phyloP scores from a whole-genome alignment of 352 stramenopile species.

The Phytophthora podocarpi region DNA sequence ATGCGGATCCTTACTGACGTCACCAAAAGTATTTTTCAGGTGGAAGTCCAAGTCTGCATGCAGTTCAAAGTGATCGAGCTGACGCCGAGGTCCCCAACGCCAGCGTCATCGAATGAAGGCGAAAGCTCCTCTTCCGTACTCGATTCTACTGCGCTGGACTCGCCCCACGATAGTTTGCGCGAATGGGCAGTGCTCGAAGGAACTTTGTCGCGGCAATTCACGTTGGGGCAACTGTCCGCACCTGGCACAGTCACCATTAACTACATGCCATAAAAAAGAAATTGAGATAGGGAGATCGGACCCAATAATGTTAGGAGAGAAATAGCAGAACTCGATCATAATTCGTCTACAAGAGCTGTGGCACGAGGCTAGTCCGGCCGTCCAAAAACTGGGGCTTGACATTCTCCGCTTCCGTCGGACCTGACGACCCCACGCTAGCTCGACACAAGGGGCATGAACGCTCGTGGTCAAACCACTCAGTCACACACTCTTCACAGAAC shows the following conservation, averaged over 20 bases:
- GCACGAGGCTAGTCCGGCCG: constrained; percentile 76
- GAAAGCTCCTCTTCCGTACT: neutral
- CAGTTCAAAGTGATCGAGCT: constrained; percentile 77
- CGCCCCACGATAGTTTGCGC: constrained; percentile 22
- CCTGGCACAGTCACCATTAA: constrained; percentile 55
- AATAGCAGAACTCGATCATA: constrained; percentile 9
- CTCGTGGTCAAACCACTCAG: constrained; percentile 86
- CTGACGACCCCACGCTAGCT: constrained; percentile 48
- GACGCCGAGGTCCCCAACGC: constrained; percentile 25
- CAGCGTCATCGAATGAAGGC: neutral
- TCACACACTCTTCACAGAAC: constrained; percentile 87
- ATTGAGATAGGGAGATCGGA: constrained; percentile 4
- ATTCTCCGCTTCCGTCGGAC: constrained; percentile 28
- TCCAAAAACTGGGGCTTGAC: constrained; percentile 77
- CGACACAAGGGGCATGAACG: constrained; percentile 81
- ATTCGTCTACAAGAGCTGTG: constrained; percentile 66
- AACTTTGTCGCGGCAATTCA: constrained; percentile 61
- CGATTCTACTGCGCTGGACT: neutral
- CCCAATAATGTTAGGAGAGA: constrained; percentile 16
- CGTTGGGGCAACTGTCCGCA: constrained; percentile 53
- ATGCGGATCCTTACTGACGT: constrained; percentile 36
- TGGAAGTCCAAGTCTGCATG: constrained; percentile 73
- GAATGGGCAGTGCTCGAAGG: constrained; percentile 70
- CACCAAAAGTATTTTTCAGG: constrained; percentile 41
- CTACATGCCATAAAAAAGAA: constrained; percentile 23